These are phyloP conservation scores for Rubia tinctorum DNA, from an alignment of 305 asterid genomes.

Conservation along the genomic window DNA sequence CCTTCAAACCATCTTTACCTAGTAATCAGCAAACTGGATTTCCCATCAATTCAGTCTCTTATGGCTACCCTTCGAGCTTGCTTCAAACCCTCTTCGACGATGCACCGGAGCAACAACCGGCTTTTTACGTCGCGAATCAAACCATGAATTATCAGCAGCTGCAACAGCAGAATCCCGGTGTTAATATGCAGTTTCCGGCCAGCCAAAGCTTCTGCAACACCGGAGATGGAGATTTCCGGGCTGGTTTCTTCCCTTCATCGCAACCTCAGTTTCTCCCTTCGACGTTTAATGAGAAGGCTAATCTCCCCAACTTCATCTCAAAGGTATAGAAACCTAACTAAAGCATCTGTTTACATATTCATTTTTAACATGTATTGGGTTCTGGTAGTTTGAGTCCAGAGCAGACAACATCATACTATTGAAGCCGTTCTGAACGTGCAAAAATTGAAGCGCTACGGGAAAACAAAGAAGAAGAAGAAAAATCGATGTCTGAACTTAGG, in stretches of 20 bases:
- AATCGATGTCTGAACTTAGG: constrained; percentile 12
- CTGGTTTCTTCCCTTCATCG: constrained; percentile 29
- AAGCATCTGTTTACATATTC: neutral
- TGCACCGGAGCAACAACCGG: constrained; percentile 22
- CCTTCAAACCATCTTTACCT: too few relatives aligned
- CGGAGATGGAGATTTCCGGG: constrained; percentile 17
- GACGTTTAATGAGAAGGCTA: constrained; percentile 19
- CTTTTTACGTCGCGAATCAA: constrained; percentile 28
- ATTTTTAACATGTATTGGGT: too few relatives aligned
- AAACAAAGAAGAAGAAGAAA: too few relatives aligned
- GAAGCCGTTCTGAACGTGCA: too few relatives aligned
- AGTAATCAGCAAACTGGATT: constrained; percentile 4
- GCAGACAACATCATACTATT: neutral
- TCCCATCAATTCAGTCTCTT: constrained; percentile 32
- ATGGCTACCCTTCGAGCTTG: constrained; percentile 36
- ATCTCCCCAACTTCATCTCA: constrained; percentile 21
- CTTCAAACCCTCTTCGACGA: constrained; percentile 39
- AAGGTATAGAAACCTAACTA: constrained; percentile 26
- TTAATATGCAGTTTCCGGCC: constrained; percentile 25
- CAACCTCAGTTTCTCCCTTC: constrained; percentile 34
- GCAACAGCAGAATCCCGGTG: neutral
- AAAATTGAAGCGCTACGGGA: too few relatives aligned
- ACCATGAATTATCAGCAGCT: constrained; percentile 29
- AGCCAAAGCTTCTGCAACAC: constrained; percentile 25
- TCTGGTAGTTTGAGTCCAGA: neutral